These are phyloP conservation scores for Auricularia sp. DNA, from an alignment of 768 basidiomycete genomes.

Conservation along the genomic window DNA sequence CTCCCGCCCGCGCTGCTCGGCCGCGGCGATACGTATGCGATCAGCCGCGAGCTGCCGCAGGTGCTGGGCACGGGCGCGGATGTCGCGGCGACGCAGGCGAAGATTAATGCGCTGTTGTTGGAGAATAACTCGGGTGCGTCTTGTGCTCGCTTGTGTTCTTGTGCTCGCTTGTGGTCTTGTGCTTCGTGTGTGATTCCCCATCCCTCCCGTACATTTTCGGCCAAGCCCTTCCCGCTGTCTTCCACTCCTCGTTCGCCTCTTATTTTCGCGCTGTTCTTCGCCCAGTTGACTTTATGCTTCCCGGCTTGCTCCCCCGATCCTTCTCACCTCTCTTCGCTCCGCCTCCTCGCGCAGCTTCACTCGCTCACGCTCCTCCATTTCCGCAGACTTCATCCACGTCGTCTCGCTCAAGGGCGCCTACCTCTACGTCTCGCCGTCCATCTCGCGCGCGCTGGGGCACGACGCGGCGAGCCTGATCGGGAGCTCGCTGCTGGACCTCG, in stretches of 20 bases:
- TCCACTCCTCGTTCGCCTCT: too few relatives aligned
- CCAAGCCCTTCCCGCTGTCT: too few relatives aligned
- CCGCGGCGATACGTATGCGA: neutral
- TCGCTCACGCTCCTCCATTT: too few relatives aligned
- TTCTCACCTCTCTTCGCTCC: too few relatives aligned
- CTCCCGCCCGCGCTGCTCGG: neutral
- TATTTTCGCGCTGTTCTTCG: too few relatives aligned
- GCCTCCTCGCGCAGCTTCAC: too few relatives aligned
- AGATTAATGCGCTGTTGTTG: neutral
- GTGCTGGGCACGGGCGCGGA: conserved; percentile 4
- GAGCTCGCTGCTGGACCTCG: conserved; percentile 66
- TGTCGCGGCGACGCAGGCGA: neutral
- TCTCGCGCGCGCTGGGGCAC: conserved; percentile 74
- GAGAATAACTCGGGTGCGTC: neutral
- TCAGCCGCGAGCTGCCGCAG: conserved; percentile 1
- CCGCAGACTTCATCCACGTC: conserved; percentile 81
- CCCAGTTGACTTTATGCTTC: too few relatives aligned
- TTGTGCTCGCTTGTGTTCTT: neutral
- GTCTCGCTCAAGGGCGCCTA: conserved; percentile 88
- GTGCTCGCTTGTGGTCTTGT: conserved; percentile 2
- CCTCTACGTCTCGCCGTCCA: conserved; percentile 82
- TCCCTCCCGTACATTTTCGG: too few relatives aligned
- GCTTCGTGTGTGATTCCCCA: too few relatives aligned
- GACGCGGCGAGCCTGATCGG: conserved; percentile 77
- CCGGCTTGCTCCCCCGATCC: too few relatives aligned